Evolutionary conservation across 2,329 filamentous ascomycete genomes (phyloP), one percentile per base, ranked within the genome.

Genomic region (Diplocarpon rosae): DNA sequence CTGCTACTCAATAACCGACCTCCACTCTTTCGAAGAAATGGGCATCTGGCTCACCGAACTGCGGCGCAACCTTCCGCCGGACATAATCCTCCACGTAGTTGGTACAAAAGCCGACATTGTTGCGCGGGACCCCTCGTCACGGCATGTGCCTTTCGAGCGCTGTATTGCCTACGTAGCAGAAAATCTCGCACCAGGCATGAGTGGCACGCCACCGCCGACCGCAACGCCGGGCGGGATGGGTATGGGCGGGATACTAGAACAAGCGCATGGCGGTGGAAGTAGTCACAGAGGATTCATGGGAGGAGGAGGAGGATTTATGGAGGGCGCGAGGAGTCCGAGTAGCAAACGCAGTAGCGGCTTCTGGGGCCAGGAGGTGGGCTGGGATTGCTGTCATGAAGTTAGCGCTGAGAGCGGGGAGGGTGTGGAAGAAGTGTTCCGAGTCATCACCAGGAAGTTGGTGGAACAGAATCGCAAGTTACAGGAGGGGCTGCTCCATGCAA

Each of bases 311-410:
- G 41, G 48, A 47, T 42, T 53, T 52, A 51, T 60, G 10, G 65
- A 66, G 45, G 76, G 79, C 53, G 73, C 75, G 11, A 70, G 75
- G 44, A 78, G 72, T 51, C 77, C 77, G 36, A 73, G 70, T 56
- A 78, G 73, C 37, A 82, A 82, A 62, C 70, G 78, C 34, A 83
- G 77, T 57, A 83, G 77, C 31, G 83, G 83, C 1, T 86, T 88
- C 65, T 95, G 89, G 89, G 87, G 83, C 16, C 85, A 92, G 62
- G 89, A 95, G 60, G 80, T 88, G 5, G 88, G 89, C 42, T 96
- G 90, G 89, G 89, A 95, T 59, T 93, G 88, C 51, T 96, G 90
- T 63, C 92, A 96, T 64, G 92, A 98, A 68, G 90, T 98, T 60
- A 89, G 82, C 55, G 89, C 90, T 38, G 90, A 93, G 69, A 88